Evolutionary conservation across 2,329 filamentous ascomycete species (phyloP), one percentile per base, ranked within the genome.

Genomic region (Aaosphaeria arxii): DNA sequence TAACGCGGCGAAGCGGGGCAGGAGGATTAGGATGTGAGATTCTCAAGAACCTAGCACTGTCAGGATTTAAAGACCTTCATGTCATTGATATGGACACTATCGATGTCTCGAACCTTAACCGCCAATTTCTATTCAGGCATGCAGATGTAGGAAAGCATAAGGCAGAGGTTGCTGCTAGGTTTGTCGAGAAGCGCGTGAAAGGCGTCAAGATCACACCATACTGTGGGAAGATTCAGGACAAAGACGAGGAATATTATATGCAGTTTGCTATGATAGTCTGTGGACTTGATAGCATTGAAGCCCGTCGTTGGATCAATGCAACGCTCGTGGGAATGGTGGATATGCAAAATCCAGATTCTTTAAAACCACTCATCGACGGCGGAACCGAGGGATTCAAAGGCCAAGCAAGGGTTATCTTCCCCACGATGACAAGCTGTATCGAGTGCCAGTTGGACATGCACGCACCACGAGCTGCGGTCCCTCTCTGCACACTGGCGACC

Each of bases 71-170:
- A 71, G 84, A 96, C 63, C 96, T 99, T 58, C 91, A 99, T 75
- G 94, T 99, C 50, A 97, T 99, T 62, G 94, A 99, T 74, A 99
- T 99, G 94, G 89, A 99, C 71, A 99, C 92, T 1, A 99, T 99
- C 70, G 94, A 99, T 66, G 92, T 99, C 51, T 96, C 91, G 44
- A 99, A 99, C 69, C 81, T 99, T 24, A 99, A 99, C 72, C 87
- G 94, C 39, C 94, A 99, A 64, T 99, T 99, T 66, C 83, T 99
- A 50, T 99, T 99, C 73, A 89, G 94, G 24, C 82, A 91, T 60
- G 78, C 84, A 51, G 94, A 99, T 69, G 92, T 99, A 30, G 94
- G 95, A 35, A 92, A 90, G 63, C 89, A 82, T 58, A 99, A 99
- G 74, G 94, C 95, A 43, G 89, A 94, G 65, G 89, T 96, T 40